phyloP scores from a whole-genome alignment of 2,329 filamentous ascomycete genomes.

The Colletotrichum kahawae region DNA sequence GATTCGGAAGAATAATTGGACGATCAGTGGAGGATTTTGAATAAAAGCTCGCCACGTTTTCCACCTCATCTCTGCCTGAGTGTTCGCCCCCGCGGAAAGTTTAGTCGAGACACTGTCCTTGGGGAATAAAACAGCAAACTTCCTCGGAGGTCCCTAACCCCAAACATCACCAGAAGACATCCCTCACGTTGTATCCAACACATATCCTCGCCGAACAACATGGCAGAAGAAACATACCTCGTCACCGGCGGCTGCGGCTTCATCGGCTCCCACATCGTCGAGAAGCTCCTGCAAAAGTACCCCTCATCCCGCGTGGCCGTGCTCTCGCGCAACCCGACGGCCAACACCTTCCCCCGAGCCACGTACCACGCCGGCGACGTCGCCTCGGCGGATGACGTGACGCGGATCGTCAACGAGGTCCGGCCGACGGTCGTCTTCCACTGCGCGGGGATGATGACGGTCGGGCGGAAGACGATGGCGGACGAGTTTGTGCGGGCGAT shows the following conservation, averaged over 20 bases:
- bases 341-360: conserved; percentile 51
- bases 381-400: conserved; percentile 48
- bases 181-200: no score
- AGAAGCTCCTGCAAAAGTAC: conserved; percentile 44
- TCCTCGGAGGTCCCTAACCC: not conserved
- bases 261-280: conserved; percentile 58
- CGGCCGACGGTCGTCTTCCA: conserved; percentile 68
- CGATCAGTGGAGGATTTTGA: not conserved
- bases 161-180: not conserved
- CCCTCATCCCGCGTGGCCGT: conserved; percentile 46
- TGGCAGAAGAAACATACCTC: conserved; percentile 32
- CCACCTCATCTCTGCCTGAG: not conserved
- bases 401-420: conserved; percentile 52
- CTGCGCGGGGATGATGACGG: conserved; percentile 50
- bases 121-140: not conserved
- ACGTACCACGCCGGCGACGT: conserved; percentile 58
- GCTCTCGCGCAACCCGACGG: conserved; percentile 49
- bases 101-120: not conserved
- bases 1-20: not conserved
- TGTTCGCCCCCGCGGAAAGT: not conserved
- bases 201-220: not conserved
- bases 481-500: conserved; percentile 58
- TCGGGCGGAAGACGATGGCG: not conserved
- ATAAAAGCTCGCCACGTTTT: not conserved
- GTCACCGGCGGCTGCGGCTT: conserved; percentile 63